A percentile compares a stretch with the other conserved stretches of the same genome.
Conservation (phyloP, 2,329 filamentous ascomycete genomes). For the Fusarium praegraminearum region DNA sequence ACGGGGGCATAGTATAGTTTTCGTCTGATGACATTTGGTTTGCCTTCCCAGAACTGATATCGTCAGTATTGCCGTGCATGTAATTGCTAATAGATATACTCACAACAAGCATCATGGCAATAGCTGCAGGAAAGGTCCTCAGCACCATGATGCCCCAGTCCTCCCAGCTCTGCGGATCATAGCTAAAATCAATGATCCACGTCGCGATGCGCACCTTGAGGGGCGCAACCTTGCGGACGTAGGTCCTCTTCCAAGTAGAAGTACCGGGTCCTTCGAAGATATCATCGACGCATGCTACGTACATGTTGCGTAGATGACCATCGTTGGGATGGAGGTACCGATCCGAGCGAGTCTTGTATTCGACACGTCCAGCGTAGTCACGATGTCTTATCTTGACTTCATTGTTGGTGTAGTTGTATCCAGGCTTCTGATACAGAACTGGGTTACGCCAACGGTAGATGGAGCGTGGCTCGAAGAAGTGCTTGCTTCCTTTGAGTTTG, state of each 20-base stretch:
- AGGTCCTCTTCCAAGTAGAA: slow-evolving; percentile 48
- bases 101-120: slow-evolving; percentile 44
- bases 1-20: slow-evolving; percentile 44
- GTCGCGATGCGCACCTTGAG: slow-evolving; percentile 46
- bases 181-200: slow-evolving; percentile 46
- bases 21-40: slow-evolving; percentile 16
- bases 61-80: background rate
- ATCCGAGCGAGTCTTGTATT: slow-evolving; percentile 41
- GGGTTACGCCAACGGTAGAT: slow-evolving; percentile 42
- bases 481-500: slow-evolving; percentile 40
- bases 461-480: slow-evolving; percentile 42
- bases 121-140: slow-evolving; percentile 43
- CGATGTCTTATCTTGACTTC: slow-evolving; percentile 39
- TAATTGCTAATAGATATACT: background rate
- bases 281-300: slow-evolving; percentile 44
- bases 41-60: slow-evolving; percentile 45
- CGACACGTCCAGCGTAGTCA: slow-evolving; percentile 43
- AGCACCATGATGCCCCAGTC: slow-evolving; percentile 45
- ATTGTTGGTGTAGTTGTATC: slow-evolving; percentile 35
- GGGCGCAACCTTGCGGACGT: slow-evolving; percentile 45
- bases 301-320: slow-evolving; percentile 46
- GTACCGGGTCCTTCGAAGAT: slow-evolving; percentile 44
- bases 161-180: slow-evolving; percentile 46
- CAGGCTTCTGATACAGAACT: slow-evolving; percentile 41
- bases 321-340: slow-evolving; percentile 46